Conservation (phyloP, 495 filamentous ascomycete species). For the Penicillium mononematosum region DNA sequence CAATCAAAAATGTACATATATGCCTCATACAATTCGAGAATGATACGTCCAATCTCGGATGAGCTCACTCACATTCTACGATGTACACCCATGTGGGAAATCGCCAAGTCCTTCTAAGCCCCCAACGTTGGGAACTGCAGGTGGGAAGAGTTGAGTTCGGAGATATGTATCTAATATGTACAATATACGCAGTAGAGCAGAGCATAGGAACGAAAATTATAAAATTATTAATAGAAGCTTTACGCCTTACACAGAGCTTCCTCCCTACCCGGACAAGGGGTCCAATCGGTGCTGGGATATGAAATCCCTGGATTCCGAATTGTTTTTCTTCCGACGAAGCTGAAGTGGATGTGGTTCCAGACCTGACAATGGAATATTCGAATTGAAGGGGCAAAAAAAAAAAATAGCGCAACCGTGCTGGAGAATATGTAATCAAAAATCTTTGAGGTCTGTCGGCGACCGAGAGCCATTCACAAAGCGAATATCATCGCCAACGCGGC, state of each 20-base stretch:
- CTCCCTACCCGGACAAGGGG: constrained; percentile 1
- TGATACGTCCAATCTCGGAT: background rate
- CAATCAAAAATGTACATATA: constrained; percentile 6
- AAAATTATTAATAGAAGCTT: constrained; percentile 11
- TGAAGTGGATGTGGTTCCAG: constrained; percentile 3
- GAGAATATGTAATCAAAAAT: constrained; percentile 3
- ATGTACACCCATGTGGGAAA: background rate
- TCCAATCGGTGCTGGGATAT: constrained; percentile 4
- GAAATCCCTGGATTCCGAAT: constrained; percentile 13
- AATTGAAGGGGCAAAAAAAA: background rate
- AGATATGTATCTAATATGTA: background rate
- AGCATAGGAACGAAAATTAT: constrained; percentile 5
- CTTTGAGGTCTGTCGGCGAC: constrained; percentile 21
- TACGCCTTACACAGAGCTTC: constrained; percentile 2
- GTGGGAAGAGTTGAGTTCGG: background rate
- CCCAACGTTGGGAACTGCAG: constrained; percentile 15
- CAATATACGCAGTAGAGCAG: constrained; percentile 1
- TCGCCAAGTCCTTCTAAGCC: constrained; percentile 10
- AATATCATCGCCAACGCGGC: constrained; percentile 19
- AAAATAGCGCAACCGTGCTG: constrained; percentile 19
- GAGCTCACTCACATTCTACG: constrained; percentile 5
- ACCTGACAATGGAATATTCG: background rate
- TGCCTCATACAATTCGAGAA: constrained; percentile 1
- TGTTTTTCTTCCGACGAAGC: background rate
- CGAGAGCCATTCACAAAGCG: constrained; percentile 27